These are phyloP conservation scores for Pulveroboletus sp. DNA, from an alignment of 768 basidiomycete species.

Conservation along the genomic window DNA sequence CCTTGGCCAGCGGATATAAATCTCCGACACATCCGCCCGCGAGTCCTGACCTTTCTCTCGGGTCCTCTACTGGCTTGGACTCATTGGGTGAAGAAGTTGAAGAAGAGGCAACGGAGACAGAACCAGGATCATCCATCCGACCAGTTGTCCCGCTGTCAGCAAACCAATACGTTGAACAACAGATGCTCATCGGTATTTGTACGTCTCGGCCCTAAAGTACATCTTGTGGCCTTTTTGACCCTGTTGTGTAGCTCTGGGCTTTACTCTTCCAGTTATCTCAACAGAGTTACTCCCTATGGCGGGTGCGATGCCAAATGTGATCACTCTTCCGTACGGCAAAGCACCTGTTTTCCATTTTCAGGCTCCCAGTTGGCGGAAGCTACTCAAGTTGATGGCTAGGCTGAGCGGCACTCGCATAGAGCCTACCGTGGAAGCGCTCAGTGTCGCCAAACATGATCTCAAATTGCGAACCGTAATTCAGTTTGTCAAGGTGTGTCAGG, in stretches of 20 bases:
- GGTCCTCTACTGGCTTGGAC: constrained; percentile 11
- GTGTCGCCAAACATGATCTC: constrained; percentile 49
- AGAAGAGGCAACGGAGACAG: constrained; percentile 7
- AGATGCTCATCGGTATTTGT: constrained; percentile 61
- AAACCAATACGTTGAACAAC: constrained; percentile 50
- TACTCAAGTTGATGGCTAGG: constrained; percentile 71
- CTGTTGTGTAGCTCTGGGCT: constrained; percentile 56
- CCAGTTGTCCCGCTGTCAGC: constrained; percentile 17
- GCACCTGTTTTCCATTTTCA: constrained; percentile 67
- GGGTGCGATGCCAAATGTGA: constrained; percentile 61
- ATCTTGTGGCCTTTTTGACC: constrained; percentile 5
- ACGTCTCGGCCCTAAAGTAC: constrained; percentile 31
- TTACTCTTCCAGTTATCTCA: constrained; percentile 53
- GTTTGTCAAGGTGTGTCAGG: constrained; percentile 60
- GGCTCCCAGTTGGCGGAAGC: constrained; percentile 67
- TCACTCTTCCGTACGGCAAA: constrained; percentile 68
- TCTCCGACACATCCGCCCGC: constrained; percentile 16
- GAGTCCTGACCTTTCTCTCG: constrained; percentile 23
- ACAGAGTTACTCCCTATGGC: constrained; percentile 43
- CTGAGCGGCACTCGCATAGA: constrained; percentile 67
- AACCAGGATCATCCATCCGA: constrained; percentile 16
- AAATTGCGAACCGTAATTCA: constrained; percentile 72
- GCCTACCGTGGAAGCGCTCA: constrained; percentile 63
- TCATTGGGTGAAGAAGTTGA: constrained; percentile 18
- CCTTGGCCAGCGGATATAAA: constrained; percentile 15